phyloP scores from a whole-genome alignment of 139 green algal species.

The Volvox africanus region DNA sequence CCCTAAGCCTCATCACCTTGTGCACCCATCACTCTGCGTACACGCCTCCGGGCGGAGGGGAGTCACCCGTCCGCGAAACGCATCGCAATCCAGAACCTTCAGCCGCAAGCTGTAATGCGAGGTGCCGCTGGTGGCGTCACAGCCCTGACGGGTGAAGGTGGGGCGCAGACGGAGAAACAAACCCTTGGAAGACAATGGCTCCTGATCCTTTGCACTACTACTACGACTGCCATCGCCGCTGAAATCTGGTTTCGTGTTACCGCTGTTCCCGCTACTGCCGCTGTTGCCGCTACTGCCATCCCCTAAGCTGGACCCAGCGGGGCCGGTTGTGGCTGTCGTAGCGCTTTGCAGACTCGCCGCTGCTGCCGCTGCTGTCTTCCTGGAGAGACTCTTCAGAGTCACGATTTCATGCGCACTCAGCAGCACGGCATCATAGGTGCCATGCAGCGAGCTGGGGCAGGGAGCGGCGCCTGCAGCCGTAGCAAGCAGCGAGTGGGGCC shows the following conservation, averaged over 20 bases:
- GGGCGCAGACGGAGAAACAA: neutral
- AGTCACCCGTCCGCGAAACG: neutral
- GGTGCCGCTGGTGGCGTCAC: conserved; percentile 1
- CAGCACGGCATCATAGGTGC: neutral
- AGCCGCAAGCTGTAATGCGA: neutral
- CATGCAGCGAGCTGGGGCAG: neutral
- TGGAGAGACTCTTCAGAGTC: neutral
- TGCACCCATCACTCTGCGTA: neutral
- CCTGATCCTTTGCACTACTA: no score
- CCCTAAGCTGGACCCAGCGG: no score
- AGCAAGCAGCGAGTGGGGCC: neutral
- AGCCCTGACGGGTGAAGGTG: neutral
- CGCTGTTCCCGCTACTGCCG: neutral
- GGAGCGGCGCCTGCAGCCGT: neutral
- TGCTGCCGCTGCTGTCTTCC: neutral
- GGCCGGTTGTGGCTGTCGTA: neutral
- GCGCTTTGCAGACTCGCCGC: neutral
- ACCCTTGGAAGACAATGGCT: neutral
- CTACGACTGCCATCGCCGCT: neutral
- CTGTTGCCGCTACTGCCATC: neutral
- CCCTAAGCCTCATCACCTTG: neutral
- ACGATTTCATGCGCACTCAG: neutral
- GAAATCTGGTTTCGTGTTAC: neutral
- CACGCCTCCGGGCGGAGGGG: neutral
- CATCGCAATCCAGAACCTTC: neutral